Evolutionary conservation across 495 filamentous ascomycete species (phyloP).

Genomic region (Annulohypoxylon moriforme): DNA sequence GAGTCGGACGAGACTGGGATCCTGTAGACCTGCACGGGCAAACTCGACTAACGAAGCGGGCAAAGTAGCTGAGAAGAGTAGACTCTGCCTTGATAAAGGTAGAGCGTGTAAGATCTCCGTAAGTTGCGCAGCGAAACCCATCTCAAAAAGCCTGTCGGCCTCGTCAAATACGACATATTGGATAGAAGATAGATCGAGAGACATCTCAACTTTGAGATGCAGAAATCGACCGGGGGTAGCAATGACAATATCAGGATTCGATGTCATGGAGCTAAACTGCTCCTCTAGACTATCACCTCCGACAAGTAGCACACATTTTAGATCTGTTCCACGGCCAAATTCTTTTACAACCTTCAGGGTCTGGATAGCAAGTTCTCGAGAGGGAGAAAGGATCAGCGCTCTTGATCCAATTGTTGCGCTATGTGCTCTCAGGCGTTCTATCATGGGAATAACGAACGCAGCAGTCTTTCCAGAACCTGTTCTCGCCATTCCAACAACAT

Average conservation of each 20-base stretch:
- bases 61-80: conserved; percentile 94
- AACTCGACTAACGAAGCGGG: conserved; percentile 96
- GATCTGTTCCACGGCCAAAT: conserved; percentile 86
- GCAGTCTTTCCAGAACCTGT: conserved; percentile 94
- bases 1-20: conserved; percentile 85
- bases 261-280: conserved; percentile 91
- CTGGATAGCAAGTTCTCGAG: conserved; percentile 91
- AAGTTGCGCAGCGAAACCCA: conserved; percentile 94
- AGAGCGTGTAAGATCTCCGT: conserved; percentile 92
- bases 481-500: conserved; percentile 97
- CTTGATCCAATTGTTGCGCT: conserved; percentile 85
- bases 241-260: conserved; percentile 95
- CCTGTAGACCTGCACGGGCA: conserved; percentile 89
- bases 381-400: conserved; percentile 88
- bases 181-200: conserved; percentile 84
- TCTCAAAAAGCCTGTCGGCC: conserved; percentile 95
- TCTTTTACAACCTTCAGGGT: conserved; percentile 97
- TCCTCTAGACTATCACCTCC: conserved; percentile 97
- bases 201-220: conserved; percentile 96
- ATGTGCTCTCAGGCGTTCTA: conserved; percentile 91
- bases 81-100: conserved; percentile 84
- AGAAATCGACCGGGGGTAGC: conserved; percentile 95
- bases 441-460: conserved; percentile 97
- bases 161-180: conserved; percentile 97
- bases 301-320: conserved; percentile 87